Evolutionary conservation across 441 rosid genomes (phyloP).

Genomic region (Gossypium trilobum): DNA sequence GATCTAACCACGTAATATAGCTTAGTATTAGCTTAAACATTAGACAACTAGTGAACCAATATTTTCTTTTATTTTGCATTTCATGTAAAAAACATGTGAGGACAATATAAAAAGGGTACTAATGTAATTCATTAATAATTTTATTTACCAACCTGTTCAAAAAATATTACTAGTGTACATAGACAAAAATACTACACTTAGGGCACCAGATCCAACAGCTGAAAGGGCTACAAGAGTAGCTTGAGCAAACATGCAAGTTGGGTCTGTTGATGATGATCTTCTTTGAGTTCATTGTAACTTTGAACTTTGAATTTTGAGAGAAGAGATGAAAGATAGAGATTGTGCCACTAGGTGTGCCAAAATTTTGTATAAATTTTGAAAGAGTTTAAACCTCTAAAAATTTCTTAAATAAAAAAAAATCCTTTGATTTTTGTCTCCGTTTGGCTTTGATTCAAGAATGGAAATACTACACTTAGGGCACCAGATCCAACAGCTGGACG

Average conservation of each 20-base stretch:
- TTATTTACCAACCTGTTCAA: neutral
- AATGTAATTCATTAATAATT: neutral
- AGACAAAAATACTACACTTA: neutral
- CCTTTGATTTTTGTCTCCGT: no score
- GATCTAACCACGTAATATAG: neutral
- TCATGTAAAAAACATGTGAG: neutral
- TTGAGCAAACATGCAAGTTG: neutral
- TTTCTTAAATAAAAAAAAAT: neutral
- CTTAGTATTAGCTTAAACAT: neutral
- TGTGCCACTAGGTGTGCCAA: neutral
- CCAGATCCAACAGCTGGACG: no score
- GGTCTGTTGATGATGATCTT: neutral
- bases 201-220: neutral
- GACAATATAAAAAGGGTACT: no score
- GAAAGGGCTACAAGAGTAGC: neutral
- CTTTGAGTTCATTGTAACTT: neutral
- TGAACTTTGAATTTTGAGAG: neutral
- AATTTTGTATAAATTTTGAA: neutral
- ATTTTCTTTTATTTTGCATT: no score
- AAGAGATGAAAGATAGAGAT: neutral
- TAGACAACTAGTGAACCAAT: neutral
- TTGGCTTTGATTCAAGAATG: no score
- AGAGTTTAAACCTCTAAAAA: neutral
- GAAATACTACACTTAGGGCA: no score
- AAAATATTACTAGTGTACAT: neutral